phyloP scores from a whole-genome alignment of 2,329 filamentous ascomycete genomes.

The Laburnicola sp. region DNA sequence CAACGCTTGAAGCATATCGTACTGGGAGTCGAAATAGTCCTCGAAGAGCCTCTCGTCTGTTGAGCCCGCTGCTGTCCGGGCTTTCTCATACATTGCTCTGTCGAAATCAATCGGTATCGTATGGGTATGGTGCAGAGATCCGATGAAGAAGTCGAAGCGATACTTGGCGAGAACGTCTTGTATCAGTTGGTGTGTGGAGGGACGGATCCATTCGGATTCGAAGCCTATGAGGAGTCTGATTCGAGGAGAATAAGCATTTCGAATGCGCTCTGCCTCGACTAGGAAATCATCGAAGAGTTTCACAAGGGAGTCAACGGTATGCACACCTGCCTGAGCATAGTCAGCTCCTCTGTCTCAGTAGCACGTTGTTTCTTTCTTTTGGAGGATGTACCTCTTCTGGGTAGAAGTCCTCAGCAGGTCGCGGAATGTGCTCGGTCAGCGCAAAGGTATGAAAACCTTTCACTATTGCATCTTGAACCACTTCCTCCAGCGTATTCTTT shows the following conservation, averaged over 20 bases:
- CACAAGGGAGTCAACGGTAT: constrained; percentile 38
- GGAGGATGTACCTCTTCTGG: constrained; percentile 85
- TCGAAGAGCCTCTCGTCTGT: constrained; percentile 68
- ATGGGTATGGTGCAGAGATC: constrained; percentile 87
- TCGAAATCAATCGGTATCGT: constrained; percentile 90
- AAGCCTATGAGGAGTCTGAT: constrained; percentile 87
- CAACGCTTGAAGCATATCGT: constrained; percentile 73
- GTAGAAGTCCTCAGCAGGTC: constrained; percentile 78
- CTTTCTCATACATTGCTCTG: constrained; percentile 64
- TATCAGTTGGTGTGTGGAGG: constrained; percentile 65
- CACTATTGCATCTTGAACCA: constrained; percentile 76
- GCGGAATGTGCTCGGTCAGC: constrained; percentile 94
- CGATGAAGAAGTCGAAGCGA: constrained; percentile 84
- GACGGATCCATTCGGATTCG: constrained; percentile 89
- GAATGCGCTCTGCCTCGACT: constrained; percentile 72
- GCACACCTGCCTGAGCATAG: constrained; percentile 18
- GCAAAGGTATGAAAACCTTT: constrained; percentile 81
- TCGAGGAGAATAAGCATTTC: constrained; percentile 66
- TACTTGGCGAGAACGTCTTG: constrained; percentile 61
- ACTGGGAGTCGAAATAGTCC: constrained; percentile 87
- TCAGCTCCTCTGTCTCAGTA: constrained; percentile 16
- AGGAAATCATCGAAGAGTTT: constrained; percentile 72
- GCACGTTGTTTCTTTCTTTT: no score
- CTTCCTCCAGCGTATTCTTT: constrained; percentile 78
- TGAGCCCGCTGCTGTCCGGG: constrained; percentile 59